Evolutionary conservation across 805 yeast genomes (phyloP), one percentile per base, ranked within the genome.

Genomic region (Millerozyma miso): DNA sequence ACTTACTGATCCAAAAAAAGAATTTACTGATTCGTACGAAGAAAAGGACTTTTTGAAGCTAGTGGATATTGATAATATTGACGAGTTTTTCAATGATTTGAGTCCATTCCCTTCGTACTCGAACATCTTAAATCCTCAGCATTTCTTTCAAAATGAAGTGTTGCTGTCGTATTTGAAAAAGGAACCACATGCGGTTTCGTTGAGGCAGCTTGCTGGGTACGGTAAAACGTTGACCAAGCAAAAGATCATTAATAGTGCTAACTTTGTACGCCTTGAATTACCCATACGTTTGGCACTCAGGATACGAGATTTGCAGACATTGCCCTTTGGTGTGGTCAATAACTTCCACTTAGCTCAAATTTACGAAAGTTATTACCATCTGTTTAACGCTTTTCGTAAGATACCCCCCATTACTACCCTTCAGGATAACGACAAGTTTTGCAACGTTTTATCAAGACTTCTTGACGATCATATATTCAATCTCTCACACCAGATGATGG

Each of bases 401-500:
- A 76, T 83, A 38, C 85, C 87, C 2, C 62, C 73, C 20, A 84
- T 93, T 46, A 70, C 73, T 20, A 79, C 85, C 0, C 61, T 88
- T 31, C 81, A 83, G 32, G 96, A 88, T 41, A 91, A 91, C 58
- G 81, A 78, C 33, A 64, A 63, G 50, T 90, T 91, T 60, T 83
- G 95, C 56, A 68, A 69, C 19, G 74, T 80, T 41, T 66, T 90
- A 43, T 73, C 77, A 19, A 69, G 74, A 26, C 76, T 89, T 48
- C 67, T 91, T 51, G 88, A 84, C 60, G 85, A 82, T 54, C 96
- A 91, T 63, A 74, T 88, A 38, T 68, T 84, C 42, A 86, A 88
- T 48, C 71, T 91, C 46, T 93, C 97, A 1, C 91, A 90, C 59
- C 69, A 90, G 46, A 85, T 91, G 73, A 86, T 89, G 89, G 98